phyloP scores from a whole-genome alignment of 129 eudicot genomes.

The Pulicaria dysenterica region DNA sequence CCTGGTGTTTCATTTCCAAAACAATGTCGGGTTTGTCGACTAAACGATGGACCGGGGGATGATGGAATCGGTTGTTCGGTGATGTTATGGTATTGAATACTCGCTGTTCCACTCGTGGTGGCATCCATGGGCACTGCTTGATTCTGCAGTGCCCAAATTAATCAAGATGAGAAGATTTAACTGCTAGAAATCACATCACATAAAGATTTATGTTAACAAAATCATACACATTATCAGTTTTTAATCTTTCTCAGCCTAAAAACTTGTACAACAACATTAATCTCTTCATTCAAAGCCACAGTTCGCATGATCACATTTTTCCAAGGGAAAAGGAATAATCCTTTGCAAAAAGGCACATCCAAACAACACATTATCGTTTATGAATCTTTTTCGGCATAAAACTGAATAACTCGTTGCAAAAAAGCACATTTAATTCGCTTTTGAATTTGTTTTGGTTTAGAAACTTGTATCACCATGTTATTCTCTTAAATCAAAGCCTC shows the following conservation, averaged over 20 bases:
- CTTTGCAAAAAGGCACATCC: slow-evolving; percentile 11
- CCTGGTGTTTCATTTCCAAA: slow-evolving; percentile 83
- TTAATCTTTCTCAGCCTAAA: not conserved
- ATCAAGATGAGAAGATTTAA: slow-evolving; percentile 48
- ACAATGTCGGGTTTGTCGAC: slow-evolving; percentile 81
- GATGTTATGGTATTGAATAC: slow-evolving; percentile 69
- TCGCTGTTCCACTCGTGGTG: slow-evolving; percentile 78
- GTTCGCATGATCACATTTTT: not conserved
- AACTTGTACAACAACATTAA: slow-evolving; percentile 5
- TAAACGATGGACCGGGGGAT: slow-evolving; percentile 48
- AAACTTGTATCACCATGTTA: not conserved
- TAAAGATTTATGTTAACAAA: slow-evolving; percentile 30
- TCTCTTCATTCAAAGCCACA: not conserved
- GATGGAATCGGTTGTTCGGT: slow-evolving; percentile 64
- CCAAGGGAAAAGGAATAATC: not conserved
- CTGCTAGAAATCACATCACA: slow-evolving; percentile 46
- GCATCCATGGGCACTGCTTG: slow-evolving; percentile 99
- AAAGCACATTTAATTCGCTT: not conserved
- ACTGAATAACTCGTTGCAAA: not conserved
- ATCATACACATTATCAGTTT: slow-evolving; percentile 21
- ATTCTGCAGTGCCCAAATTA: slow-evolving; percentile 78
- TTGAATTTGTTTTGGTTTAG: not conserved
- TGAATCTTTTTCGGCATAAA: not conserved
- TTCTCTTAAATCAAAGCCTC: not conserved
- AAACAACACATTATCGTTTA: slow-evolving; percentile 6